phyloP scores from a whole-genome alignment of 306 rosid species.

The Dryas alaskensis region DNA sequence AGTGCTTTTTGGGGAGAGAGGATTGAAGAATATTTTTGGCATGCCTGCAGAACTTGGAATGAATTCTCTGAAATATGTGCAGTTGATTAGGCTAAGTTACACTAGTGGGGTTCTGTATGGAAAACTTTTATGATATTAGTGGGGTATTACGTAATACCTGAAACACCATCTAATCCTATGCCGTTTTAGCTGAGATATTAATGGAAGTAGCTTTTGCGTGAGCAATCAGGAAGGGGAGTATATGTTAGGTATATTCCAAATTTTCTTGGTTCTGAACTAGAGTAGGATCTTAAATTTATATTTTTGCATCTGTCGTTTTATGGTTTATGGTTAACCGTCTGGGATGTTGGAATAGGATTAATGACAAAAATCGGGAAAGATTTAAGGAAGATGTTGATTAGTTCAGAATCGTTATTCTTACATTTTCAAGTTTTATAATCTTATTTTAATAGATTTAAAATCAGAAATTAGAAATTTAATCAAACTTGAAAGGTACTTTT shows the following conservation, averaged over 20 bases:
- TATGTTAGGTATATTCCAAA: not conserved
- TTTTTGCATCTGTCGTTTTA: not conserved
- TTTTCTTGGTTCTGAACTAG: no score
- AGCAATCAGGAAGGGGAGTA: not conserved
- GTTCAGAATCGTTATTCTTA: not conserved
- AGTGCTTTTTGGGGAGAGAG: slow-evolving; percentile 27
- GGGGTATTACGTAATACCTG: not conserved
- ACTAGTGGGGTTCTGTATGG: slow-evolving; percentile 11
- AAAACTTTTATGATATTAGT: slow-evolving; percentile 5
- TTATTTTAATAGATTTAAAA: no score
- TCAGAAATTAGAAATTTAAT: no score
- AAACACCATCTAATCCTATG: not conserved
- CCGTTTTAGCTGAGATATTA: not conserved
- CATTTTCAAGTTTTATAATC: no score
- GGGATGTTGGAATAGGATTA: no score
- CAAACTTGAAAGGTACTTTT: no score
- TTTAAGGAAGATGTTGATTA: not conserved
- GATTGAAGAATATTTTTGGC: slow-evolving; percentile 12
- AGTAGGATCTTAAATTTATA: not conserved
- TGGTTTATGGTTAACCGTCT: not conserved
- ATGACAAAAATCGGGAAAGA: not conserved
- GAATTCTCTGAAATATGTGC: slow-evolving; percentile 6
- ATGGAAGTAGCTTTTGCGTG: not conserved
- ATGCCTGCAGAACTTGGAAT: not conserved
- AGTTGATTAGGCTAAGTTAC: slow-evolving; percentile 13